Evolutionary conservation across 2,329 filamentous ascomycete species (phyloP), one percentile per base, ranked within the genome.

Genomic region (Pseudocercospora fuligena): DNA sequence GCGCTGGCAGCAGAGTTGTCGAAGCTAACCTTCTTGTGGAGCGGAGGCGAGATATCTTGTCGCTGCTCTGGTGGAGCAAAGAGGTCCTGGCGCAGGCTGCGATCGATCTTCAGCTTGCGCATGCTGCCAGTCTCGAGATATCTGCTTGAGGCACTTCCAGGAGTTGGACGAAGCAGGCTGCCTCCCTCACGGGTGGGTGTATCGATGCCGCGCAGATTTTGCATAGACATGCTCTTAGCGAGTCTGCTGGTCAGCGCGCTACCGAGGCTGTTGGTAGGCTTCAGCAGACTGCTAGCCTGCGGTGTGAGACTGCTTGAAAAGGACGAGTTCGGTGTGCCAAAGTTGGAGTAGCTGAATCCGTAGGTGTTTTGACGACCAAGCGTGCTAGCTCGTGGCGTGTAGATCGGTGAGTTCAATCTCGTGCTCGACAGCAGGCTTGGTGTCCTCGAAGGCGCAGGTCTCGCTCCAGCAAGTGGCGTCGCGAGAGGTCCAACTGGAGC

Each of bases 101-200:
- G 90, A 80, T 97, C 96, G 77, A 99, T 97, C 61, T 94, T 91
- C 64, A 99, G 86, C 78, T 93, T 94, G 83, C 97, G 97, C 73
- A 97, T 88, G 76, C 87, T 92, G 53, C 88, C 87, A 76, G 85
- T 88, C n/a, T 88, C 86, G 60, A 89, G 90, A 73, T 88, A 87
- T 66, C 90, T 87, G 33, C 86, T 84, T 72, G 88, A 86, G 65
- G 90, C 87, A 40, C 86, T 84, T 51, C 74, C 74, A 8, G 73
- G 72, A 19, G 74, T 92, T 0, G 94, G 93, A 1, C 92, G 88
- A 29, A 97, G 84, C 64, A 97, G 90, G 78, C 92, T 97, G 70
- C 96, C 92, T 63, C 97, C 92, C 0, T 90, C 86, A 65, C 97
- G 92, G 49, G 65, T 63, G 33, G 74, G 72, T 8, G 70, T 73